phyloP scores from a whole-genome alignment of 2,329 filamentous ascomycete genomes.

The Colletotrichum chlorophyti region DNA sequence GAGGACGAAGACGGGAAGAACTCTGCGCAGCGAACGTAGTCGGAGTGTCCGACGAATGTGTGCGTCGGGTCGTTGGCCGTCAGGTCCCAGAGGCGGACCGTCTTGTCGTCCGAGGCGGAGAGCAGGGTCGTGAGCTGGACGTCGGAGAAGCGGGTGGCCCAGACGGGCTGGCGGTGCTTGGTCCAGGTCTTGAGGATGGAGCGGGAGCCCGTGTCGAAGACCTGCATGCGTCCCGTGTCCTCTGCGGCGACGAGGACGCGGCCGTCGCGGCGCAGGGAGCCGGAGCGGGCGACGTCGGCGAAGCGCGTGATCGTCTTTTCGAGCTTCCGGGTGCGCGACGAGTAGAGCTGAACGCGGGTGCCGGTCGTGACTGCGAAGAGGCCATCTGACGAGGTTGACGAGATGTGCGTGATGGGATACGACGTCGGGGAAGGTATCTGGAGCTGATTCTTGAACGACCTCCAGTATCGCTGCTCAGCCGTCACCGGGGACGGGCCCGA shows the following conservation, averaged over 20 bases:
- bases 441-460: conserved; percentile 89
- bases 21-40: conserved; percentile 88
- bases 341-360: conserved; percentile 92
- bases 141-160: conserved; percentile 91
- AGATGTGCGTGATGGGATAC: conserved; percentile 90
- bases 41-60: conserved; percentile 84
- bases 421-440: conserved; percentile 90
- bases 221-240: conserved; percentile 89
- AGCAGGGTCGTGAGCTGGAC: conserved; percentile 85
- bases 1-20: conserved; percentile 71
- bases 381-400: conserved; percentile 67
- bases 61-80: conserved; percentile 78
- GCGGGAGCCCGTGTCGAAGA: conserved; percentile 88
- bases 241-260: conserved; percentile 90
- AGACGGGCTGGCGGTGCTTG: conserved; percentile 92
- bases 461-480: conserved; percentile 96
- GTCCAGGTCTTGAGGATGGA: conserved; percentile 96
- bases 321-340: conserved; percentile 87
- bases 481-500: conserved; percentile 83
- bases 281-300: conserved; percentile 87
- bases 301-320: conserved; percentile 95
- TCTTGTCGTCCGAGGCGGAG: conserved; percentile 90
- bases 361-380: conserved; percentile 95
- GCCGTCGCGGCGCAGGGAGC: conserved; percentile 87
- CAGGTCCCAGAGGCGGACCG: conserved; percentile 93